Evolutionary conservation across 2,329 filamentous ascomycete genomes (phyloP).

Genomic region (Colletotrichum tropicale): DNA sequence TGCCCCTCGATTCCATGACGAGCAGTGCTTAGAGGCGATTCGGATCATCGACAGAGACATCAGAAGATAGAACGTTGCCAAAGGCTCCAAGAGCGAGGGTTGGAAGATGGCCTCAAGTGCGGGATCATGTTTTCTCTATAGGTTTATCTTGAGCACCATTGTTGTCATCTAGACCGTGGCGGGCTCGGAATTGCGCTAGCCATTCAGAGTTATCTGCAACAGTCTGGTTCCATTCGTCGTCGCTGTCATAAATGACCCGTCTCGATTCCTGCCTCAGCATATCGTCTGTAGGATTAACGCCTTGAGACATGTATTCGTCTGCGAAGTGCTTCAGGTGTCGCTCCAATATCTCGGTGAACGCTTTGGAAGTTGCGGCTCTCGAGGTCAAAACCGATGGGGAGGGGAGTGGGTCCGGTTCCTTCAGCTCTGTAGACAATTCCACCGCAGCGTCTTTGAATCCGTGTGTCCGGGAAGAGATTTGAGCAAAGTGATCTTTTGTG

Average conservation of each 20-base stretch:
- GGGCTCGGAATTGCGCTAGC: conserved; percentile 26
- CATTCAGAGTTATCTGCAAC: conserved; percentile 31
- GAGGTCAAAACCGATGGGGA: neutral
- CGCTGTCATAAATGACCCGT: conserved; percentile 26
- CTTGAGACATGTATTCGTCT: neutral
- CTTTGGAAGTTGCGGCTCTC: neutral
- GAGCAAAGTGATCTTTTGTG: conserved; percentile 25
- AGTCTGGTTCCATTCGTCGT: conserved; percentile 29
- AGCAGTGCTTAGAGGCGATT: conserved; percentile 42
- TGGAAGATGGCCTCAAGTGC: neutral
- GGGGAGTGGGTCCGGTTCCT: neutral
- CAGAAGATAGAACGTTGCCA: neutral
- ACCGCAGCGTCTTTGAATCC: neutral
- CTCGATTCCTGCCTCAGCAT: conserved; percentile 31
- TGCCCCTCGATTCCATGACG: conserved; percentile 50
- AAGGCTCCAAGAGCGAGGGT: neutral
- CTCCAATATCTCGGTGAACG: neutral
- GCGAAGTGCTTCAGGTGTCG: neutral
- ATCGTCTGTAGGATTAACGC: conserved; percentile 22
- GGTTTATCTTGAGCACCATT: neutral
- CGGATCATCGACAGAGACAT: conserved; percentile 30
- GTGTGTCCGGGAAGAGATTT: conserved; percentile 10
- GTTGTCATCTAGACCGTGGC: neutral
- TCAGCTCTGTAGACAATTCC: neutral
- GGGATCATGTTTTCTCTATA: neutral